Evolutionary conservation across 768 basidiomycete genomes (phyloP).

Genomic region (Rossbeevera mucosa): DNA sequence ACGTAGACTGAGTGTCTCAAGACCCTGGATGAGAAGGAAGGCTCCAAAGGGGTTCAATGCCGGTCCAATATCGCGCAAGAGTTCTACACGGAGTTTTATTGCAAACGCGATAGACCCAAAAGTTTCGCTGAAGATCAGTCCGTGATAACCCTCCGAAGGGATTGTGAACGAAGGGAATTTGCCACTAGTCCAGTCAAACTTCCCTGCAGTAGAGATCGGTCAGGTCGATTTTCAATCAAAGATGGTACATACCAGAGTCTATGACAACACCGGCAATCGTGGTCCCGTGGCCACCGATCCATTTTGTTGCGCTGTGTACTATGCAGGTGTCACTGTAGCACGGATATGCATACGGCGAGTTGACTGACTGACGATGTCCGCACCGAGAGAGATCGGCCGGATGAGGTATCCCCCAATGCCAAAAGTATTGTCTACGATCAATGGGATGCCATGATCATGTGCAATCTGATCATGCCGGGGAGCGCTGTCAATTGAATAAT

Average conservation of each 20-base stretch:
- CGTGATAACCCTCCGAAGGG: constrained; percentile 56
- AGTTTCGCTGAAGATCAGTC: constrained; percentile 44
- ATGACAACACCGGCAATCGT: constrained; percentile 61
- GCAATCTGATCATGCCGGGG: constrained; percentile 40
- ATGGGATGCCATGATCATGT: constrained; percentile 53
- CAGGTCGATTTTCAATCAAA: neutral
- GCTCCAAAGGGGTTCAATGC: constrained; percentile 53
- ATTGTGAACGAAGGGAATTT: constrained; percentile 54
- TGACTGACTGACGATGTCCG: constrained; percentile 46
- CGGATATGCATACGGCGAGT: neutral
- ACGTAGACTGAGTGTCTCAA: constrained; percentile 60
- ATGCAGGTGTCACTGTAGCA: neutral
- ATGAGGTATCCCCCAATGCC: constrained; percentile 57
- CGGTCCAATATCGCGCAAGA: constrained; percentile 51
- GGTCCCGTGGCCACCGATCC: constrained; percentile 67
- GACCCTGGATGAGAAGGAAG: constrained; percentile 55
- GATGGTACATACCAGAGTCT: constrained; percentile 43
- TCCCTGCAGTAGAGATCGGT: constrained; percentile 34
- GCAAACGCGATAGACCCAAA: constrained; percentile 51
- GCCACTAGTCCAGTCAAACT: constrained; percentile 52
- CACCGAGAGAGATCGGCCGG: constrained; percentile 52
- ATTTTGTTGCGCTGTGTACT: constrained; percentile 61
- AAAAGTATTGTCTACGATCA: constrained; percentile 65
- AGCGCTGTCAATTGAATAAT: neutral
- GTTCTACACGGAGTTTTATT: constrained; percentile 47